Base-by-base conservation (phyloP, 208 protist genomes). In the Acanthamoeba lenticulata region DNA sequence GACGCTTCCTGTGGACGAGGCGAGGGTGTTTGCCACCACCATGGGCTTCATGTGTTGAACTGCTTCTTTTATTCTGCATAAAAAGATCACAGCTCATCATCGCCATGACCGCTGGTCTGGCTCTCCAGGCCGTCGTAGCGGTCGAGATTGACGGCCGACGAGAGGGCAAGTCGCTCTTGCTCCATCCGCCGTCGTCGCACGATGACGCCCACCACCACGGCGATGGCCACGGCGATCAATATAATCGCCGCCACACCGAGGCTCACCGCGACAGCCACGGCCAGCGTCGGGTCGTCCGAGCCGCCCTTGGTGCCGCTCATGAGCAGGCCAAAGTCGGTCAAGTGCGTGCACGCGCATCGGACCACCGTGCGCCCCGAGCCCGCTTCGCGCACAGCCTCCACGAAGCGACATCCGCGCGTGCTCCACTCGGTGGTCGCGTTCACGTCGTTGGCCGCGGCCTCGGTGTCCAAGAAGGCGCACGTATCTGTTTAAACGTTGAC, bases 51-150 rank as follows among this genome's bases (percentile, higher is more conserved):
- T n/a, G n/a, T n/a, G n/a, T n/a, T n/a, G n/a, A n/a, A n/a, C n/a
- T n/a, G n/a, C n/a, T n/a, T n/a, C n/a, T n/a, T n/a, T n/a, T n/a
- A n/a, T n/a, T n/a, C n/a, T n/a, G n/a, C n/a, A n/a, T n/a, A n/a
- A n/a, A n/a, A n/a, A n/a, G n/a, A n/a, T n/a, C n/a, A n/a, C n/a
- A n/a, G n/a, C n/a, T n/a, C n/a, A n/a, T n/a, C n/a, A n/a, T n/a
- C n/a, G n/a, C n/a, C n/a, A n/a, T n/a, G n/a, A n/a, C n/a, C n/a
- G n/a, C n/a, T n/a, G n/a, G n/a, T n/a, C n/a, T n/a, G n/a, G n/a
- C n/a, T n/a, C n/a, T n/a, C n/a, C n/a, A 52, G 69, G 13, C 69
- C 69, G 69, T 79, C 69, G 27, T 79, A 79, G 17, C 69, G 69
- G 69, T 44, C 69, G 27, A 79, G 36, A 32, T 79, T 79, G 69